phyloP scores from a whole-genome alignment of 208 protist genomes.

The Wallacemonas collosoma region DNA sequence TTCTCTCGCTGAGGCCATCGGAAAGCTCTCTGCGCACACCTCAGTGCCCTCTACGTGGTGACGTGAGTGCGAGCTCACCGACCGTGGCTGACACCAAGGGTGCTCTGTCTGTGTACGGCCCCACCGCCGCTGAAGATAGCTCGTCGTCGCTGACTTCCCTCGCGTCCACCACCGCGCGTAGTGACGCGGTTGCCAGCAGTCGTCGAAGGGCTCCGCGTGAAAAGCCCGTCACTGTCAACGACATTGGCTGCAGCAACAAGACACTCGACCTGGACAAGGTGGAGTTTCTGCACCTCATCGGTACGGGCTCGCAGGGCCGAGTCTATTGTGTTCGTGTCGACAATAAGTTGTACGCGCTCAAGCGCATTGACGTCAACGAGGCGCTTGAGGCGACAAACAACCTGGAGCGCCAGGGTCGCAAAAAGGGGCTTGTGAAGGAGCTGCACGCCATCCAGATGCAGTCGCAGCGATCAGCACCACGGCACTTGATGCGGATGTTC shows the following conservation, averaged over 20 bases:
- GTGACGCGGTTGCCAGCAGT: slow-evolving; percentile 5
- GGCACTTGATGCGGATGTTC: slow-evolving; percentile 85
- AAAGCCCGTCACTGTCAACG: slow-evolving; percentile 47
- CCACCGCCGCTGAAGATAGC: slow-evolving; percentile 23
- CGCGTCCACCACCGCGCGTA: slow-evolving; percentile 15
- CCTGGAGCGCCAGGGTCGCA: slow-evolving; percentile 80
- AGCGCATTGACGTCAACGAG: slow-evolving; percentile 80
- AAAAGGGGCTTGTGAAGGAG: slow-evolving; percentile 86
- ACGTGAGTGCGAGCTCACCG: not conserved
- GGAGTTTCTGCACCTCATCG: slow-evolving; percentile 62
- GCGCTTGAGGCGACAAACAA: slow-evolving; percentile 69
- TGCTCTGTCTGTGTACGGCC: not conserved
- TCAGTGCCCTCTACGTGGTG: not conserved
- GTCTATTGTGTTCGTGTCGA: slow-evolving; percentile 79
- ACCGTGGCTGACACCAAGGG: not conserved
- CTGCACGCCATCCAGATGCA: slow-evolving; percentile 85
- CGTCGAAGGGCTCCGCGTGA: slow-evolving; percentile 16
- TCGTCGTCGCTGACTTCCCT: slow-evolving; percentile 33
- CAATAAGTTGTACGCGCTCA: slow-evolving; percentile 80
- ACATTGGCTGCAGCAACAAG: slow-evolving; percentile 74
- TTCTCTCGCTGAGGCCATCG: not conserved
- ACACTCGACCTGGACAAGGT: slow-evolving; percentile 80
- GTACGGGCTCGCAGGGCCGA: slow-evolving; percentile 75
- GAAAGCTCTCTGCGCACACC: not conserved
- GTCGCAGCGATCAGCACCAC: slow-evolving; percentile 33